These are phyloP conservation scores for Pleurotus salmoneostramineus DNA, from an alignment of 768 basidiomycete genomes.

Conservation along the genomic window DNA sequence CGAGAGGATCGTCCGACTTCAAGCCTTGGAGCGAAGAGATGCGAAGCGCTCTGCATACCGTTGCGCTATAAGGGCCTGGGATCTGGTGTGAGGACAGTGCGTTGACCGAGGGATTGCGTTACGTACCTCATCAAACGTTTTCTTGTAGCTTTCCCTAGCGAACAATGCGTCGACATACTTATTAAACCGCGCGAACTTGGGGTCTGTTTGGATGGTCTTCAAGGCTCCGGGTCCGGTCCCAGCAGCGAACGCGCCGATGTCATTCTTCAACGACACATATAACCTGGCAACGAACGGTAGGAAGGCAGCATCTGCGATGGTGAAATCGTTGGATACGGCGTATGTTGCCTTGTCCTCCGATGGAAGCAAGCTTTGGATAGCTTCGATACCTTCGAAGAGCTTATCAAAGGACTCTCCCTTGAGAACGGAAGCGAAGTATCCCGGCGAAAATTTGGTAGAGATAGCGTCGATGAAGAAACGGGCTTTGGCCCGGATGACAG, in stretches of 20 bases:
- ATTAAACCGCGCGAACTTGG: conserved; percentile 46
- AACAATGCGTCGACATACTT: conserved; percentile 45
- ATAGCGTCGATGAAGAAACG: conserved; percentile 63
- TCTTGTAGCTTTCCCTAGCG: conserved; percentile 48
- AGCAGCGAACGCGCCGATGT: conserved; percentile 47
- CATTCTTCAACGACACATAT: conserved; percentile 39
- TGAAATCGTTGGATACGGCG: conserved; percentile 42
- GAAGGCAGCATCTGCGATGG: conserved; percentile 61
- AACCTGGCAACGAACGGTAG: conserved; percentile 59
- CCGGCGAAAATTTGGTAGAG: conserved; percentile 38
- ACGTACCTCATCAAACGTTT: conserved; percentile 53
- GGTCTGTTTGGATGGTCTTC: conserved; percentile 33
- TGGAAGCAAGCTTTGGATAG: conserved; percentile 47
- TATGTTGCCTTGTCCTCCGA: conserved; percentile 30
- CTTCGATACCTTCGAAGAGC: conserved; percentile 39
- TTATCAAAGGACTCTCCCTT: conserved; percentile 37
- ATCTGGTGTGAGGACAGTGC: background rate
- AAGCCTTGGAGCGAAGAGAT: background rate
- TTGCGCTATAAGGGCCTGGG: background rate
- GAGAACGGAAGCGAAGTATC: conserved; percentile 29
- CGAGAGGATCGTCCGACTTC: background rate
- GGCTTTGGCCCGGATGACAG: conserved; percentile 50
- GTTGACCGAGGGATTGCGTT: background rate
- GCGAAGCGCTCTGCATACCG: background rate
- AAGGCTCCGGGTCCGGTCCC: conserved; percentile 36